A percentile compares a stretch with the other conserved stretches of the same genome.
Conservation (phyloP, 2,329 filamentous ascomycete genomes). For the Penicillium sp. region DNA sequence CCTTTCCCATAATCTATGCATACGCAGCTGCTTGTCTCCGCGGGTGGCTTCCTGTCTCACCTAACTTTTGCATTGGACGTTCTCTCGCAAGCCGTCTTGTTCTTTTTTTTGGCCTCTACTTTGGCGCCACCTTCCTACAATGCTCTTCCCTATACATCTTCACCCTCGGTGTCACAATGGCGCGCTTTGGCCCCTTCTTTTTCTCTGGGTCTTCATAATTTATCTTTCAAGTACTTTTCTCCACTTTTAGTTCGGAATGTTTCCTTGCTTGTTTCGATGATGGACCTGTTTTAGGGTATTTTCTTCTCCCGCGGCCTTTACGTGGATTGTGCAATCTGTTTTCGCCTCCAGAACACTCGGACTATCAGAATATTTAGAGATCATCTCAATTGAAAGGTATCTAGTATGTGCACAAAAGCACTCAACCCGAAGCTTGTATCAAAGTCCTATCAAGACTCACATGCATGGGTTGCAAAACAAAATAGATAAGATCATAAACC, state of each 20-base stretch:
- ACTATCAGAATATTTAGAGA: background rate
- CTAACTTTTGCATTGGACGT: slow-evolving; percentile 18
- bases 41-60: slow-evolving; percentile 10
- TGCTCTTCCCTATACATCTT: slow-evolving; percentile 13
- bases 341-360: background rate
- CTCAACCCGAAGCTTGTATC: background rate
- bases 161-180: slow-evolving; percentile 1
- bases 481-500: background rate
- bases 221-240: background rate
- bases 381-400: background rate
- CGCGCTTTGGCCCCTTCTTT: background rate
- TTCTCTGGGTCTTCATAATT: background rate
- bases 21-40: slow-evolving; percentile 4
- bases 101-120: slow-evolving; percentile 6
- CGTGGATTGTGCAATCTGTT: background rate
- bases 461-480: background rate
- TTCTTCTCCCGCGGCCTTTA: background rate
- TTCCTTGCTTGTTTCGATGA: background rate
- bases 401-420: background rate
- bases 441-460: background rate
- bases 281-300: background rate
- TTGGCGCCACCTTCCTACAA: slow-evolving; percentile 6
- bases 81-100: slow-evolving; percentile 15
- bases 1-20: background rate
- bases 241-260: background rate